Evolutionary conservation across 2,329 filamentous ascomycete genomes (phyloP), one percentile per base, ranked within the genome.

Genomic region (Nakataea oryzae): DNA sequence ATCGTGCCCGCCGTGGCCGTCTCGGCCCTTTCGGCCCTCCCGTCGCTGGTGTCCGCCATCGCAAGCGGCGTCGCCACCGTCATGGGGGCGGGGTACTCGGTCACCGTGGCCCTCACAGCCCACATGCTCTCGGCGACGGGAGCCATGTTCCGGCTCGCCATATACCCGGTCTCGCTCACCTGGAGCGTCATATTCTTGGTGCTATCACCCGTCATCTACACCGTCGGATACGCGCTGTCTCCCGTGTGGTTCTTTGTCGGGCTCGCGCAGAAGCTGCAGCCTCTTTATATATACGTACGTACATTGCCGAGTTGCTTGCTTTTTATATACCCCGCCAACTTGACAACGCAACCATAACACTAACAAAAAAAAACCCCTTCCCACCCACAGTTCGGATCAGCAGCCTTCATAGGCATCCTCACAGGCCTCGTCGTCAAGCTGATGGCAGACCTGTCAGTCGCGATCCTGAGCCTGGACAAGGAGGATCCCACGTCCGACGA

Each of bases 361-460:
- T 6, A 21, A 7, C 41, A 62, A 56, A 63, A n/a, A 61, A 57
- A 62, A 54, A 63, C 61, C 24, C 57, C n/a, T n/a, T n/a, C n/a
- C 28, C 41, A 54, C 32, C 41, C 13, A 57, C 62, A 79, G 77
- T 78, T 92, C 58, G 86, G 85, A 59, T 81, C 86, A 28, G 90
- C 89, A 9, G 80, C 83, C 34, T 73, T 89, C 24, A 78, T 91
- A 61, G 90, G 90, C n/a, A 74, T 86, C 61, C 60, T 84, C 13
- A 76, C 86, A 30, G 90, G 89, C 60, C 72, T 86, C 60, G 66
- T 82, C 24, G 72, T 92, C 56, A 81, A 84, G 68, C 74, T 84
- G 61, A 77, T 79, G 24, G 87, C 85, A 63, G 77, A 75, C 62
- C 69, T 82, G 63, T 71, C 89, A 61, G 78, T 82, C 6, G 77